Conservation (phyloP, 2,329 filamentous ascomycete species). For the Talaromyces islandicus region DNA sequence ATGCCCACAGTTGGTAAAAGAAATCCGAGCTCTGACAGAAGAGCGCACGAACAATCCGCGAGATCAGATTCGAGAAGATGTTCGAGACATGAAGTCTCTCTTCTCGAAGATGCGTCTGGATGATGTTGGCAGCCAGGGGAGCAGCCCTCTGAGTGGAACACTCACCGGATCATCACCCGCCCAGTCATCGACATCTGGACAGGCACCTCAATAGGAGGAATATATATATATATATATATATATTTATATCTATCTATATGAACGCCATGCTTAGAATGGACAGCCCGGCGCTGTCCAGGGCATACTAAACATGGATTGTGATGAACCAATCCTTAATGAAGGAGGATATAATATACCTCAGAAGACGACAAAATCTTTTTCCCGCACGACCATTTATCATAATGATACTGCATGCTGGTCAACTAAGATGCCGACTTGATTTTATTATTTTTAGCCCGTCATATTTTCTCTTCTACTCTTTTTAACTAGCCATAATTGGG, state of each 20-base stretch:
- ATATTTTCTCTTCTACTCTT: not conserved
- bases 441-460: not conserved
- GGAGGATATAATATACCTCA: not conserved
- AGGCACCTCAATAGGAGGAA: not conserved
- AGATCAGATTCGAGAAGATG: conserved; percentile 53
- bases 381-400: not conserved
- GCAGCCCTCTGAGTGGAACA: not conserved
- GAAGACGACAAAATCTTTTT: not conserved
- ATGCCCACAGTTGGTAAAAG: conserved; percentile 66
- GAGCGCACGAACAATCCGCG: conserved; percentile 59
- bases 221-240: not conserved
- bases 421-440: not conserved
- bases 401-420: not conserved
- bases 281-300: not conserved
- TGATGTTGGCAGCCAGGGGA: conserved; percentile 22
- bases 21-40: conserved; percentile 73
- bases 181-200: not conserved
- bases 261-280: not conserved
- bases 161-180: conserved; percentile 11
- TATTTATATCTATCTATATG: too few species aligned
- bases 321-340: not conserved
- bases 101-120: conserved; percentile 59
- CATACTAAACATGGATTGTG: not conserved
- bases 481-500: not conserved
- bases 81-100: conserved; percentile 69